These are phyloP conservation scores for Neospermospora avenae DNA, from an alignment of 2,329 filamentous ascomycete genomes.

Conservation along the genomic window DNA sequence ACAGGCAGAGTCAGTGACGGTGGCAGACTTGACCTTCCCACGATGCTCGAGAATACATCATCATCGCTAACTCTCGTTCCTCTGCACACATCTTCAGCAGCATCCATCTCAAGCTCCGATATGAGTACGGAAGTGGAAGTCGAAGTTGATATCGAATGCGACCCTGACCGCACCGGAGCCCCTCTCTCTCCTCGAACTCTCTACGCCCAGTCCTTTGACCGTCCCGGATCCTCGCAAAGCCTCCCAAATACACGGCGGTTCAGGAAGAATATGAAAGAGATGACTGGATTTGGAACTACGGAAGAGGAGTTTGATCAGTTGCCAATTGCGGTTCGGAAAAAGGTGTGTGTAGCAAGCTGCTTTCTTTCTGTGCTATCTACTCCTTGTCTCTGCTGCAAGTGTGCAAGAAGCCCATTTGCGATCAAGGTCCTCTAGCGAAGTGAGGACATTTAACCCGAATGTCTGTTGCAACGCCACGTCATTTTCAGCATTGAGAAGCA, in stretches of 20 bases:
- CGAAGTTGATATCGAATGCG: conserved; percentile 4
- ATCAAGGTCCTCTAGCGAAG: not conserved
- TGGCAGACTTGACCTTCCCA: conserved; percentile 10
- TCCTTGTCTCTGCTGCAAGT: not conserved
- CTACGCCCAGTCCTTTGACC: conserved; percentile 30
- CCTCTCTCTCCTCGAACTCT: conserved; percentile 26
- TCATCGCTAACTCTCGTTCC: conserved; percentile 13
- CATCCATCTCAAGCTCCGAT: not conserved
- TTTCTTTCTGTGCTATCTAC: not conserved
- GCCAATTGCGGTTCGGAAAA: conserved; percentile 48
- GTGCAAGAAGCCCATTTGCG: not conserved
- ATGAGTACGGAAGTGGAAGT: conserved; percentile 6
- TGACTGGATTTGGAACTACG: conserved; percentile 34
- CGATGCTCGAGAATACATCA: conserved; percentile 15
- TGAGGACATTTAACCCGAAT: not conserved
- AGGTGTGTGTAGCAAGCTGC: conserved; percentile 40
- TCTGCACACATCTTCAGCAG: not conserved
- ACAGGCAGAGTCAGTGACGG: not conserved
- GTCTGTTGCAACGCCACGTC: not conserved
- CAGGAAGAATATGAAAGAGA: conserved; percentile 33
- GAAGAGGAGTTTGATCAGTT: conserved; percentile 49
- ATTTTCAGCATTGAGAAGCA: not conserved
- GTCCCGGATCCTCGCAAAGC: conserved; percentile 26
- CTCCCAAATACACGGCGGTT: conserved; percentile 21
- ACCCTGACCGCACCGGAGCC: not conserved